Evolutionary conservation across 768 basidiomycete species (phyloP), one percentile per base, ranked within the genome.

Genomic region (Suillus decipiens): DNA sequence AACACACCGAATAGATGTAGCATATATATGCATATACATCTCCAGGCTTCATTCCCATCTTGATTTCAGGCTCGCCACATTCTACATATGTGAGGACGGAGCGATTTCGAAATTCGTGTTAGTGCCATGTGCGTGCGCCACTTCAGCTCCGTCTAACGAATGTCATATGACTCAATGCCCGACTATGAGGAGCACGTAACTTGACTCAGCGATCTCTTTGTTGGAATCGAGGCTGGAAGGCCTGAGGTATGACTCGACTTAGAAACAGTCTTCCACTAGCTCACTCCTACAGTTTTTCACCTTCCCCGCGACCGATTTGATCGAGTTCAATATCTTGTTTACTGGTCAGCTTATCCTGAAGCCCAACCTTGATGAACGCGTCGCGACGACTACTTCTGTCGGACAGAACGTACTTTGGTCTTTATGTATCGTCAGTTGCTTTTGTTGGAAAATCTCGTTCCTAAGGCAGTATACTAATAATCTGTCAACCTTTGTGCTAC

Each of bases 11-110:
- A 61, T 54, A 61, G 60, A 61, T 57, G 60, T 34, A 59, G 53
- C 59, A 53, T 57, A 60, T 31, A 31, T 3, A 14, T 37, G 53
- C 60, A 61, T 53, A 58, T 37, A 61, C 45, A 33, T 51, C 31
- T 31, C 7, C 31, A 51, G 19, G 50, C 33, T 33, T 51, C 9
- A 8, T 33, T 51, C 4, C 10, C 28, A 17, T 31, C 17, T 51
- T 28, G 17, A 51, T 1, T 33, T n/a, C 31, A 33, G 19, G 31
- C 19, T 19, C 33, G 24, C 24, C 24, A 28, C 11, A 4, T 28
- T 28, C 28, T 28, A 28, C 28, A n/a, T n/a, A n/a, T n/a, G n/a
- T n/a, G n/a, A n/a, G n/a, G n/a, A n/a, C n/a, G n/a, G n/a, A 28
- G 28, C 28, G 28, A 28, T 28, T 3, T 28, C 28, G 28, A 28